phyloP scores from a whole-genome alignment of 1,284 basidiomycete genomes.

The Gomphus sp. region DNA sequence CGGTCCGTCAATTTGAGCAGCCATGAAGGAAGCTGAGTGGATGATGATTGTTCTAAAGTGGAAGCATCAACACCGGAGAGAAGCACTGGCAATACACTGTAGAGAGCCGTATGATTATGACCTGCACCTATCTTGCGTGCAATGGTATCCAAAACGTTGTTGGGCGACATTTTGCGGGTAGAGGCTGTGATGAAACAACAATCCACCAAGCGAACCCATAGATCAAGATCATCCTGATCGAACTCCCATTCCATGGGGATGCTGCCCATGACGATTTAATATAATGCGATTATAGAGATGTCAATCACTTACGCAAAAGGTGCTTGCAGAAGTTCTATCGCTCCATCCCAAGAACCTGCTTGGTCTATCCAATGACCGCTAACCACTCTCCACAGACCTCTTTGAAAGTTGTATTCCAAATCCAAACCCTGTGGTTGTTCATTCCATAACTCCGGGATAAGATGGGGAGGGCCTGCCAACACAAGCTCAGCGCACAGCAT shows the following conservation, averaged over 20 bases:
- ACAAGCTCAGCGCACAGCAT: slow-evolving; percentile 37
- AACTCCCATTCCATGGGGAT: slow-evolving; percentile 44
- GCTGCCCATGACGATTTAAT: slow-evolving; percentile 22
- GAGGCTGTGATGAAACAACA: slow-evolving; percentile 43
- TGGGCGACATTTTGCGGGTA: slow-evolving; percentile 47
- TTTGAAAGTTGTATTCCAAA: neutral
- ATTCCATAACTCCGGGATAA: slow-evolving; percentile 15
- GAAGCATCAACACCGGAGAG: slow-evolving; percentile 41
- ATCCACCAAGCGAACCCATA: slow-evolving; percentile 50
- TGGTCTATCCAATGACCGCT: slow-evolving; percentile 42
- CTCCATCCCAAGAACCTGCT: slow-evolving; percentile 40
- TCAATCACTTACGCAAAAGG: slow-evolving; percentile 47
- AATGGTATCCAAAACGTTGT: slow-evolving; percentile 44
- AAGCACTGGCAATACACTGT: slow-evolving; percentile 49
- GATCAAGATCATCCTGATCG: slow-evolving; percentile 38
- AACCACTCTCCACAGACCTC: slow-evolving; percentile 38
- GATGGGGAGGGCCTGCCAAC: slow-evolving; percentile 17
- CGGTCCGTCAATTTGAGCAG: slow-evolving; percentile 50
- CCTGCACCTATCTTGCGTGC: slow-evolving; percentile 36
- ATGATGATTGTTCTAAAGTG: slow-evolving; percentile 19
- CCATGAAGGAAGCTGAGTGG: slow-evolving; percentile 35
- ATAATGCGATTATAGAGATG: neutral
- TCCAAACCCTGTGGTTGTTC: neutral
- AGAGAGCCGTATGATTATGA: slow-evolving; percentile 34
- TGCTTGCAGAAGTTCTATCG: slow-evolving; percentile 43